These are phyloP conservation scores for Botrytis elliptica DNA, from an alignment of 2,329 filamentous ascomycete genomes.

Conservation along the genomic window DNA sequence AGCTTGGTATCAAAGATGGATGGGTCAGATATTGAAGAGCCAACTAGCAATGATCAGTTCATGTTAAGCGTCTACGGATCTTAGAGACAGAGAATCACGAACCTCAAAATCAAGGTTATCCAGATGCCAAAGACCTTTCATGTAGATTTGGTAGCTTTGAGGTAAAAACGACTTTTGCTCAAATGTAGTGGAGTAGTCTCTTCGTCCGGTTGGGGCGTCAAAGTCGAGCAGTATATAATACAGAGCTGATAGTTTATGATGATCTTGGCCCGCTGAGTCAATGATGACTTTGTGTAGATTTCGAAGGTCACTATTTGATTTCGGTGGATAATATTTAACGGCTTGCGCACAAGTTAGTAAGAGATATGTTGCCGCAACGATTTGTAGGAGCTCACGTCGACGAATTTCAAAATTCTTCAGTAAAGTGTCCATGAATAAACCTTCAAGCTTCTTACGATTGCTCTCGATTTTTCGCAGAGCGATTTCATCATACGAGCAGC, in stretches of 20 bases:
- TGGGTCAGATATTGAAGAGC: conserved; percentile 77
- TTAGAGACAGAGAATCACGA: conserved; percentile 26
- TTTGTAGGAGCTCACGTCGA: conserved; percentile 54
- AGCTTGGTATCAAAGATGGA: conserved; percentile 76
- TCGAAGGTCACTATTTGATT: conserved; percentile 63
- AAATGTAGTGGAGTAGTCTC: conserved; percentile 56
- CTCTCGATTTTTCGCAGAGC: conserved; percentile 62
- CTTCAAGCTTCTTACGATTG: conserved; percentile 65
- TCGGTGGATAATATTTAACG: conserved; percentile 72
- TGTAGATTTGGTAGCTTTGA: conserved; percentile 73
- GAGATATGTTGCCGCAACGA: conserved; percentile 10
- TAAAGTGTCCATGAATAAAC: conserved; percentile 79
- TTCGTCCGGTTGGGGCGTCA: conserved; percentile 43
- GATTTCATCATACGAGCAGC: conserved; percentile 62
- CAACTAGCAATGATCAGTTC: conserved; percentile 44
- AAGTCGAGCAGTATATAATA: conserved; percentile 83
- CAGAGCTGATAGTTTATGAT: conserved; percentile 79
- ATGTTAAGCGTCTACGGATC: conserved; percentile 13
- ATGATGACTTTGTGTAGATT: conserved; percentile 70
- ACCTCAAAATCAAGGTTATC: conserved; percentile 70
- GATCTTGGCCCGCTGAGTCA: conserved; percentile 60
- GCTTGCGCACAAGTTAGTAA: conserved; percentile 38
- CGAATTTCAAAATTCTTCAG: conserved; percentile 67
- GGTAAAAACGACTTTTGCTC: conserved; percentile 65
- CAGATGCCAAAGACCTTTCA: conserved; percentile 79